phyloP scores from a whole-genome alignment of 106 monocot species.

The Dendrobium huoshanense region DNA sequence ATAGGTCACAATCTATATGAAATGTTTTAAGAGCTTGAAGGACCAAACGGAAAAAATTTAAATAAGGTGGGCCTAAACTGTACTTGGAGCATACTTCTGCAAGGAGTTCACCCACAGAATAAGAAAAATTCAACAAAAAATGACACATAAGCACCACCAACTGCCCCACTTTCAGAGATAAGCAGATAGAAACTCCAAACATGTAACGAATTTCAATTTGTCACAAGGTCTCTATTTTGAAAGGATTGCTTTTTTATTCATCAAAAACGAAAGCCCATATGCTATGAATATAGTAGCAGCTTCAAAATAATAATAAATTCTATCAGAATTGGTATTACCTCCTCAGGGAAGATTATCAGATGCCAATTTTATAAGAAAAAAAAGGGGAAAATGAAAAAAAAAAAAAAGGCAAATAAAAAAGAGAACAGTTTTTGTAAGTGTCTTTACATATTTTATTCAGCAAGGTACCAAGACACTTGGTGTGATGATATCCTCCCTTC shows the following conservation, averaged over 20 bases:
- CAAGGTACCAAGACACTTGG: neutral
- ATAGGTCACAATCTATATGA: neutral
- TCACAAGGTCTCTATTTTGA: neutral
- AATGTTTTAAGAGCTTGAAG: neutral
- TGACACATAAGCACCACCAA: neutral
- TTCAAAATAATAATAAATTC: neutral
- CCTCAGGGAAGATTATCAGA: neutral
- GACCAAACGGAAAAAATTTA: neutral
- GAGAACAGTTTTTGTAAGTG: neutral
- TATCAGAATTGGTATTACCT: neutral
- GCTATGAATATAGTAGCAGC: neutral
- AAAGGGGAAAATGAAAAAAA: neutral
- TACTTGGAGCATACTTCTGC: neutral
- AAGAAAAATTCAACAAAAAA: neutral
- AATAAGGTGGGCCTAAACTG: neutral
- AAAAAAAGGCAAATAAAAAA: neutral
- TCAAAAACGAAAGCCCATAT: neutral
- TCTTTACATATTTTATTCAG: neutral
- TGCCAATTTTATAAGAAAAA: neutral
- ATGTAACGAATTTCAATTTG: neutral
- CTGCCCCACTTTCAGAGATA: neutral
- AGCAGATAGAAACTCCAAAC: neutral
- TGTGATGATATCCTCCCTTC: neutral
- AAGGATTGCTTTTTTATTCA: neutral
- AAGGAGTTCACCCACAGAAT: neutral